phyloP scores from a whole-genome alignment of 176 grass and related monocot species.

The Carex parvula region DNA sequence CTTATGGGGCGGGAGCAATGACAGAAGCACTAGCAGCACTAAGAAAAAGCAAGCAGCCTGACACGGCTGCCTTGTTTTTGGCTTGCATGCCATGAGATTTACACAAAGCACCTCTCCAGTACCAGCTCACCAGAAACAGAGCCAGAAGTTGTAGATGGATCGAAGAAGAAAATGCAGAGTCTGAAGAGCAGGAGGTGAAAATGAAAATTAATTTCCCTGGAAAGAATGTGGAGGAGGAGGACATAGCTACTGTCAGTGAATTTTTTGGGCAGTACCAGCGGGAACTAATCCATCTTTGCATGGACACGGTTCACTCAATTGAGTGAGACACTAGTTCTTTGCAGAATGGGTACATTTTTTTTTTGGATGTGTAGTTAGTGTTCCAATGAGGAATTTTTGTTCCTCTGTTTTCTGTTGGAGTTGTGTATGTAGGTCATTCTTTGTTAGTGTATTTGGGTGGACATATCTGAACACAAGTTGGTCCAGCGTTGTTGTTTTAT shows the following conservation, averaged over 20 bases:
- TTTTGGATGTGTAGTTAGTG: constrained; percentile 9
- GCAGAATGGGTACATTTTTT: neutral
- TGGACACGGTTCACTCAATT: constrained; percentile 60
- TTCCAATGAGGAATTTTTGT: neutral
- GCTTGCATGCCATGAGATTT: constrained; percentile 95
- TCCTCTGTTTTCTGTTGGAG: neutral
- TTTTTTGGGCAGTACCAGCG: constrained; percentile 94
- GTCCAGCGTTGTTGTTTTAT: neutral
- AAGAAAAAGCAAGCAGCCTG: constrained; percentile 65
- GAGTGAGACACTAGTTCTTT: constrained; percentile 33
- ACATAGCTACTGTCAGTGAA: constrained; percentile 65
- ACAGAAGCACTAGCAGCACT: constrained; percentile 78
- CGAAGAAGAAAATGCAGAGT: constrained; percentile 12
- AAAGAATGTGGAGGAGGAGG: constrained; percentile 63
- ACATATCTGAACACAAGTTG: neutral
- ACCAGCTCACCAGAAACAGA: neutral
- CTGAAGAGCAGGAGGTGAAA: constrained; percentile 17
- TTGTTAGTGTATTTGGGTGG: constrained; percentile 1
- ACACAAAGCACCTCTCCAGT: constrained; percentile 39
- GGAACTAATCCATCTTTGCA: constrained; percentile 79
- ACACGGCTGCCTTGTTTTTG: constrained; percentile 82
- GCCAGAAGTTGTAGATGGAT: neutral
- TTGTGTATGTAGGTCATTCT: neutral
- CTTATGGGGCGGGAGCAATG: constrained; percentile 81
- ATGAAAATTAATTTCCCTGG: constrained; percentile 63